A percentile compares a stretch with the other conserved stretches of the same genome.
Conservation (phyloP, 805 yeast species). For the Wickerhamiella parazyma region DNA sequence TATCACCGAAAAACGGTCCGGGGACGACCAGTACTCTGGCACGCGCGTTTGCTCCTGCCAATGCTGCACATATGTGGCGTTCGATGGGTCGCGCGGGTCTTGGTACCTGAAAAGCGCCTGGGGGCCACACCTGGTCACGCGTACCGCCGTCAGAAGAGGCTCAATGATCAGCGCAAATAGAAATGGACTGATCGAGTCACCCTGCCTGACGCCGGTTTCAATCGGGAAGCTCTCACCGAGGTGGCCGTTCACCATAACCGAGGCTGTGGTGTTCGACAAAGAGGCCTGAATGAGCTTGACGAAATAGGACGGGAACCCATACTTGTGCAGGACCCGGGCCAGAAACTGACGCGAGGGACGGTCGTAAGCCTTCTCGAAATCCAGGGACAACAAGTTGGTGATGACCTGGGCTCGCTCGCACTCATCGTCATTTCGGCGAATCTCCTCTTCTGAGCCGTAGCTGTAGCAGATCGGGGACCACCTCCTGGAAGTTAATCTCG, state of each 20-base stretch:
- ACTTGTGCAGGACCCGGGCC: background rate
- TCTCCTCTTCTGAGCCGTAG: too few relatives aligned
- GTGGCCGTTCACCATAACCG: background rate
- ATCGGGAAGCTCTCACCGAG: background rate
- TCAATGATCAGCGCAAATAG: background rate
- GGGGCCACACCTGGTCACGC: background rate
- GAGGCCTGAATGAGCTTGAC: background rate
- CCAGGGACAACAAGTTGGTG: background rate
- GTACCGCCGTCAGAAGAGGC: background rate
- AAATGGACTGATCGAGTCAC: background rate
- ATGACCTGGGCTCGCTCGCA: too few relatives aligned
- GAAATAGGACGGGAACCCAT: background rate
- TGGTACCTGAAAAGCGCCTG: background rate
- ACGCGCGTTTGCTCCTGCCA: too few relatives aligned
- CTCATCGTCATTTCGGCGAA: too few relatives aligned
- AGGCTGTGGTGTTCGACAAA: background rate
- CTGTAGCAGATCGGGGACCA: too few relatives aligned
- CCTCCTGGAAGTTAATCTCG: too few relatives aligned
- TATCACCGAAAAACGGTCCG: background rate
- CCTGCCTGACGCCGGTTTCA: slow-evolving; percentile 2
- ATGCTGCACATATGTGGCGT: too few relatives aligned
- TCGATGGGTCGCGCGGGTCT: too few relatives aligned
- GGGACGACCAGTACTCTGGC: too few relatives aligned
- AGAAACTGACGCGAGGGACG: background rate
- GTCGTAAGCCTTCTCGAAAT: slow-evolving; percentile 2